Base-by-base conservation (phyloP, 352 stramenopile genomes). In the Globisporangium ultimum region DNA sequence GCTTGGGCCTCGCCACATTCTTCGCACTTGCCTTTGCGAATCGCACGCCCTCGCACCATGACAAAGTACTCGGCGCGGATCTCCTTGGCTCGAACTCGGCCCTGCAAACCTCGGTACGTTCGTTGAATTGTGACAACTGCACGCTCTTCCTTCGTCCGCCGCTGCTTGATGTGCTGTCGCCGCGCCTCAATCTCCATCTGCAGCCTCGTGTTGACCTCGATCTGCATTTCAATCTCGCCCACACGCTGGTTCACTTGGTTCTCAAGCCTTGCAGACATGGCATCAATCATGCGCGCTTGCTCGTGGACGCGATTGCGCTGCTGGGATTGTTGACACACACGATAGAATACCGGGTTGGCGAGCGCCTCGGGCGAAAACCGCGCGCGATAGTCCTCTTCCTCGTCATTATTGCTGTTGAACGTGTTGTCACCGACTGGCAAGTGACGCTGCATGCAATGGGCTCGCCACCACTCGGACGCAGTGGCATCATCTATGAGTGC, bases 1-100 rank as follows among this genome's bases (percentile, higher is more conserved):
- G 84, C 84, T 24, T 64, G 70, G 32, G 83, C 60, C n/a, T 87
- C 76, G 17, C 75, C 79, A 55, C 84, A 91, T 50, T 93, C 84
- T 57, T 91, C 78, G 47, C 84, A 91, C 53, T 69, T 79, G 1
- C 84, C 84, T 18, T 78, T 80, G 32, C 80, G 84, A 57, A 91
- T 80, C 14, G 78, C 74, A 34, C 79, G 75, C 7, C 80, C 84
- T 52, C 76, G 77, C 10, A 91, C 78, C 72, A 84, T 74, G 11
- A 90, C 78, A 53, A 91, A 90, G 45, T 78, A 88, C 53, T 86
- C 68, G 18, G 75, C 79, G 22, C 70, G 66, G 11, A 76, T 63
- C 40, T 90, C 74, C 22, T 71, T 36, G 17, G 80, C 83, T 48
- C 51, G 21, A 12, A 66, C 58, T 8, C 80, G 67, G 4, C 80